These are phyloP conservation scores for Triadica sebifera DNA, from an alignment of 345 rosid species.

Conservation along the genomic window DNA sequence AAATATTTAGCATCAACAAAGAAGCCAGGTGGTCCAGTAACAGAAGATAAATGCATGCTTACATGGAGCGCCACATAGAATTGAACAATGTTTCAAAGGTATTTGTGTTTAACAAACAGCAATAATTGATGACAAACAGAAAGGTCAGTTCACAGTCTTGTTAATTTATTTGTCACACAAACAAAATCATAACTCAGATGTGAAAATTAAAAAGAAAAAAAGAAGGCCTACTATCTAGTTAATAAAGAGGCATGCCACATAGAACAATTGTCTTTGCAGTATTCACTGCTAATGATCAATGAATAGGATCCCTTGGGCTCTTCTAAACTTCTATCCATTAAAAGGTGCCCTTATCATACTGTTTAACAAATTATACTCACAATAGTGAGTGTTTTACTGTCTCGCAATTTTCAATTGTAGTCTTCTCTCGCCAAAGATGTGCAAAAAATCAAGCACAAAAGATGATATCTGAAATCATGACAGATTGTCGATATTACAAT, in stretches of 20 bases:
- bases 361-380: not conserved
- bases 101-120: not conserved
- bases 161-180: not conserved
- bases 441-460: not conserved
- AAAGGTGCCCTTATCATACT: not conserved
- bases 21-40: conserved; percentile 11
- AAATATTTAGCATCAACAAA: conserved; percentile 2
- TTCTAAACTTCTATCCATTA: not conserved
- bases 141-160: not conserved
- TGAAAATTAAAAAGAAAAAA: too few relatives aligned
- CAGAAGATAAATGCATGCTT: not conserved
- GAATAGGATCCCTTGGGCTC: not conserved
- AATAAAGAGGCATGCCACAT: too few relatives aligned
- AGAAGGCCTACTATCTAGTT: too few relatives aligned
- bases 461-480: not conserved
- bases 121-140: not conserved
- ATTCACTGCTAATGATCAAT: not conserved
- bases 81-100: not conserved
- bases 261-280: too few relatives aligned
- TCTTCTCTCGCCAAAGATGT: not conserved
- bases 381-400: not conserved
- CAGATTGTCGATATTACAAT: not conserved
- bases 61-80: not conserved
- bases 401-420: not conserved
- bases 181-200: not conserved